Evolutionary conservation across 2,329 filamentous ascomycete species (phyloP).

Genomic region (Cephalotrichum gorgonifer): DNA sequence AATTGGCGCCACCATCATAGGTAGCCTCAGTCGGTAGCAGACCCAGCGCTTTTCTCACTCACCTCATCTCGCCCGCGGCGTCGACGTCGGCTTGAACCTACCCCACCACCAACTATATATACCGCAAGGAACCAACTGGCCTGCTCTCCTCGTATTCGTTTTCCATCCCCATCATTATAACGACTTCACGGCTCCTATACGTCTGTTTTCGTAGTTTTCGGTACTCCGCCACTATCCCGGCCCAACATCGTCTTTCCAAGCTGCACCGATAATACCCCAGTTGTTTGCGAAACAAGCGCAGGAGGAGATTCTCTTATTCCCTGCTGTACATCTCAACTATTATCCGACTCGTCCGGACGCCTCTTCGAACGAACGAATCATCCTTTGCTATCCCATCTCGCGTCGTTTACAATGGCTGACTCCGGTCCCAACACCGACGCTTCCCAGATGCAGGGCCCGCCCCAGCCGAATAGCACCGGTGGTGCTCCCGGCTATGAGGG

Average conservation of each 20-base stretch:
- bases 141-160: background rate
- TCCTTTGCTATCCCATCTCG: background rate
- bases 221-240: constrained; percentile 1
- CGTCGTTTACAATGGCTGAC: constrained; percentile 59
- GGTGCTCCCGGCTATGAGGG: constrained; percentile 71
- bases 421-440: constrained; percentile 51
- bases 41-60: background rate
- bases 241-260: background rate
- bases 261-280: background rate
- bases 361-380: background rate
- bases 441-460: constrained; percentile 59
- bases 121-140: background rate
- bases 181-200: constrained; percentile 3
- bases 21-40: background rate
- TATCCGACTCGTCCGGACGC: background rate
- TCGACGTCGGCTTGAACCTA: background rate
- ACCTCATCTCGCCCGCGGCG: background rate
- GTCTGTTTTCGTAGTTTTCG: constrained; percentile 5
- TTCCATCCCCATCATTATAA: background rate
- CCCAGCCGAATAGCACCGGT: constrained; percentile 49
- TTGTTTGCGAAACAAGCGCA: background rate
- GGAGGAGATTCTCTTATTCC: background rate
- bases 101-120: background rate
- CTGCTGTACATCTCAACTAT: background rate
- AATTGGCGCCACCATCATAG: background rate